Percentiles rank a stretch among this genome's conserved stretches.
Evolutionary conservation across 345 rosid species (phyloP).

Genomic region (Adansonia digitata): DNA sequence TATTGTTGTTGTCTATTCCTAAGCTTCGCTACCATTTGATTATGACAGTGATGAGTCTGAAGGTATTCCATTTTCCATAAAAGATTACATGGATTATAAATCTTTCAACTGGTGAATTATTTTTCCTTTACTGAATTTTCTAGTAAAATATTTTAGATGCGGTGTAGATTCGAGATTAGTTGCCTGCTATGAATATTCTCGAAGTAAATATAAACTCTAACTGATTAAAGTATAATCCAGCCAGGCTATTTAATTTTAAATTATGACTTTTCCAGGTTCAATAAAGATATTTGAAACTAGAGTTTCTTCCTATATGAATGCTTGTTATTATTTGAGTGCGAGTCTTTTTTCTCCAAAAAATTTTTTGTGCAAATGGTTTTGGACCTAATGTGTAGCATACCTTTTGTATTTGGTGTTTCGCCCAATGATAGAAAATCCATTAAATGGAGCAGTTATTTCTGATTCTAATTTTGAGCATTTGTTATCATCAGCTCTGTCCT

Average conservation of each 20-base stretch:
- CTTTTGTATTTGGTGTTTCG: neutral
- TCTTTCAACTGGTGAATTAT: neutral
- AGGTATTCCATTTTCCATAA: neutral
- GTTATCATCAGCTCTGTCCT: neutral
- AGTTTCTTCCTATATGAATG: neutral
- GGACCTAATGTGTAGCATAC: neutral
- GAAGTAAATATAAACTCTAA: neutral
- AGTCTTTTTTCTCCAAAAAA: neutral
- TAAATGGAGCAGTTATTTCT: constrained; percentile 6
- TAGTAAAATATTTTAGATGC: neutral
- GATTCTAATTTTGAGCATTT: constrained; percentile 9
- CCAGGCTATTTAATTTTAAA: neutral
- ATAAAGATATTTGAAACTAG: neutral
- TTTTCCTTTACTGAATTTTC: neutral
- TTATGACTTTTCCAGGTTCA: neutral
- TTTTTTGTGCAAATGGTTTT: neutral
- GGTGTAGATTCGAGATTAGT: neutral
- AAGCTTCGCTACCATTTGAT: neutral
- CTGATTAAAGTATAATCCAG: neutral
- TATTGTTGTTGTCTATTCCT: neutral
- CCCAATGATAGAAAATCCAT: constrained; percentile 21
- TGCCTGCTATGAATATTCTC: neutral
- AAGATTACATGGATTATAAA: neutral
- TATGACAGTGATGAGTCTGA: neutral
- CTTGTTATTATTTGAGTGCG: neutral